Conservation (phyloP, 345 rosid species). For the Citrus reticulata region DNA sequence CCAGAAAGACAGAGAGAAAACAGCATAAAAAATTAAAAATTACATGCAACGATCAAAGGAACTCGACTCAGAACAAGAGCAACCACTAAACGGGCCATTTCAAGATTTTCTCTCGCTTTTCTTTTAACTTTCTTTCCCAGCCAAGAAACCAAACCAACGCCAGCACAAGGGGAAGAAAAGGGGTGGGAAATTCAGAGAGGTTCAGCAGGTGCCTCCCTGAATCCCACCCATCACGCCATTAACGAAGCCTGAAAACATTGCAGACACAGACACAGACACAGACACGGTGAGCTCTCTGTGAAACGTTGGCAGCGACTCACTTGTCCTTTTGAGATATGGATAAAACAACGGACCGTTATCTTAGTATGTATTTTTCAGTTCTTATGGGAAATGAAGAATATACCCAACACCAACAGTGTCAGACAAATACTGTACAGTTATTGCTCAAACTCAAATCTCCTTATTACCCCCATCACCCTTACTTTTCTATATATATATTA, state of each 20-base stretch:
- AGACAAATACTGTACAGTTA: conserved; percentile 10
- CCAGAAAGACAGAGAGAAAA: conserved; percentile 15
- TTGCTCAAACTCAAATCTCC: background rate
- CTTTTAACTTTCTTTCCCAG: conserved; percentile 13
- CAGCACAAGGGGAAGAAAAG: background rate
- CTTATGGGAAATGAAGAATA: conserved; percentile 31
- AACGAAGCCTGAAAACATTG: conserved; percentile 52
- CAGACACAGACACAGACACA: conserved; percentile 1
- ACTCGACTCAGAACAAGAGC: conserved; percentile 19
- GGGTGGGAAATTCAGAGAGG: conserved; percentile 46
- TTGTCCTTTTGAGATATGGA: background rate
- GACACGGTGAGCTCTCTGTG: background rate
- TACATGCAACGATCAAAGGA: conserved; percentile 21
- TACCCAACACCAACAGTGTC: conserved; percentile 42
- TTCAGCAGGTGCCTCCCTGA: conserved; percentile 39
- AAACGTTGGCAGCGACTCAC: background rate
- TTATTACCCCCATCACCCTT: background rate
- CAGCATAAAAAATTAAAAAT: background rate
- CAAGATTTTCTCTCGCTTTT: conserved; percentile 2
- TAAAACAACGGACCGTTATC: background rate
- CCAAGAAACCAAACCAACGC: conserved; percentile 10
- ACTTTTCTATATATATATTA: no score
- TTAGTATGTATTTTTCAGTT: conserved; percentile 12
- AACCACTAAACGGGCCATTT: background rate
- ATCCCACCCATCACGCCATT: conserved; percentile 54